Percentiles rank a stretch among this genome's conserved stretches.
Conservation (phyloP, 805 yeast species). For the Yarrowia sp. region DNA sequence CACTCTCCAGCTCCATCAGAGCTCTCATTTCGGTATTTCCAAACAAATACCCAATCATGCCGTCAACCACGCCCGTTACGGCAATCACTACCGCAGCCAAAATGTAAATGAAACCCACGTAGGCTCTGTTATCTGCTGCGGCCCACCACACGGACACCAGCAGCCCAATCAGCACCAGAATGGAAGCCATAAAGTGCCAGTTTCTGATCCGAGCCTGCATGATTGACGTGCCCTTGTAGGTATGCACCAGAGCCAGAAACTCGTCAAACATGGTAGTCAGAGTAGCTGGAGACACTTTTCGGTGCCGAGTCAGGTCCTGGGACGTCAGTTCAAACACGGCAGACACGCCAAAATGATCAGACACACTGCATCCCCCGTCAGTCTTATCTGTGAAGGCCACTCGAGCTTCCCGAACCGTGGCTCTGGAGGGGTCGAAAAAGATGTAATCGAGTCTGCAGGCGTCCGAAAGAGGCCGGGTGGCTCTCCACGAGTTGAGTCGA, state of each 20-base stretch:
- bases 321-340: conserved; percentile 29
- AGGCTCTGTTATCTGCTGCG: conserved; percentile 47
- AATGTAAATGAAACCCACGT: conserved; percentile 66
- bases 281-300: neutral
- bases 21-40: conserved; percentile 80
- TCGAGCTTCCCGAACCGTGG: conserved; percentile 56
- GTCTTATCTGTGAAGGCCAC: conserved; percentile 72
- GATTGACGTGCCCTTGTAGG: conserved; percentile 51
- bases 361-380: conserved; percentile 65
- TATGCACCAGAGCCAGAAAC: conserved; percentile 46
- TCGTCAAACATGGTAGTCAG: conserved; percentile 44
- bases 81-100: conserved; percentile 54
- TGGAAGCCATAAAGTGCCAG: conserved; percentile 57
- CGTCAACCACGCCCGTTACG: conserved; percentile 68
- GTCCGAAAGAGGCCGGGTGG: conserved; percentile 48
- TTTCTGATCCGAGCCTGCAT: conserved; percentile 66
- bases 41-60: conserved; percentile 72
- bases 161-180: conserved; percentile 51
- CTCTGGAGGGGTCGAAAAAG: conserved; percentile 55
- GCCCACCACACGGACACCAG: conserved; percentile 59
- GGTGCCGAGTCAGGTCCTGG: neutral
- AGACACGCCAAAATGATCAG: conserved; percentile 83
- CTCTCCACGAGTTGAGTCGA: conserved; percentile 80
- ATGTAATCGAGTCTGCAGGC: conserved; percentile 93
- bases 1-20: conserved; percentile 66